These are phyloP conservation scores for Trametes cingulata DNA, from an alignment of 768 basidiomycete species.

Conservation along the genomic window DNA sequence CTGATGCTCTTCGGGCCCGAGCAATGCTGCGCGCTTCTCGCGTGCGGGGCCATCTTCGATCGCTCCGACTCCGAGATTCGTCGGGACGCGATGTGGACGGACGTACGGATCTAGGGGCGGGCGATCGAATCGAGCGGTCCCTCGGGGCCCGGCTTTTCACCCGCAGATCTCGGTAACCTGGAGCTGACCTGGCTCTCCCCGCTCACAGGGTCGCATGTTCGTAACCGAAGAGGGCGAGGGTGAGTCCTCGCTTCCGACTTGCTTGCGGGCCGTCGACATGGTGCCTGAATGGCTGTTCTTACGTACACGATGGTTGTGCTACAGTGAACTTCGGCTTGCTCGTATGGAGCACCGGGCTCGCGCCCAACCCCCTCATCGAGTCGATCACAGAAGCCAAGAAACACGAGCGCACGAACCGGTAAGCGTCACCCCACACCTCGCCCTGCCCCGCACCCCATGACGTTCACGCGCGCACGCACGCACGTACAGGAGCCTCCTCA, in stretches of 20 bases:
- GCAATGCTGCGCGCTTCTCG: neutral
- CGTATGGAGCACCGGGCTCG: conserved; percentile 87
- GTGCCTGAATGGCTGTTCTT: neutral
- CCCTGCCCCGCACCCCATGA: neutral
- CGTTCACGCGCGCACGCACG: neutral
- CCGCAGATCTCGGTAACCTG: no score
- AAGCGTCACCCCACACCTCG: conserved; percentile 10
- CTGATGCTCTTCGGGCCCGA: neutral
- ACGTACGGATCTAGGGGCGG: neutral
- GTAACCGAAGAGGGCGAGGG: conserved; percentile 75
- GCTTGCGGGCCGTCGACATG: conserved; percentile 2
- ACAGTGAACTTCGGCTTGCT: conserved; percentile 79
- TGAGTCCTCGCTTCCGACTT: no score
- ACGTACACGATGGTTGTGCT: neutral
- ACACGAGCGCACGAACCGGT: conserved; percentile 59
- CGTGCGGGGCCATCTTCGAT: neutral
- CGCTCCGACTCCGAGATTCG: neutral
- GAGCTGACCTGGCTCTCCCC: no score
- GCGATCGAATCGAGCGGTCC: no score
- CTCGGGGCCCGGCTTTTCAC: no score
- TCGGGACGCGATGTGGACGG: neutral
- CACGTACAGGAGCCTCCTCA: conserved; percentile 41
- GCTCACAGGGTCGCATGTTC: conserved; percentile 58
- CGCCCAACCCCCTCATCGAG: conserved; percentile 77
- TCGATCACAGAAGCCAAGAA: conserved; percentile 61